These are phyloP conservation scores for Ceratobasidium sp. DNA, from an alignment of 1,284 basidiomycete genomes.

Conservation along the genomic window DNA sequence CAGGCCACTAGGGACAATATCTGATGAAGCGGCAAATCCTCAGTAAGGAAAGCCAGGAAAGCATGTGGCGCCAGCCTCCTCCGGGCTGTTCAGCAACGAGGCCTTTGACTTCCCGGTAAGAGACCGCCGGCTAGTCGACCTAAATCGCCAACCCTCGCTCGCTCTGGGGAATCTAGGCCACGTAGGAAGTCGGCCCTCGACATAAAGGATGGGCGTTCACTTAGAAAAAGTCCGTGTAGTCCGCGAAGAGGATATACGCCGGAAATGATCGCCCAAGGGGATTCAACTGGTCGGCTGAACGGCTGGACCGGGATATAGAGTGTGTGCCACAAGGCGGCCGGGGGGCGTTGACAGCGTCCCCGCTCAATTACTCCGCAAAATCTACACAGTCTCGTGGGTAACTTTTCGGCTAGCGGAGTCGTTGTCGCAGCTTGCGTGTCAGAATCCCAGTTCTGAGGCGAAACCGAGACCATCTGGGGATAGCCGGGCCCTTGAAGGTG, in stretches of 20 bases:
- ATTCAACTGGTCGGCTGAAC: conserved; percentile 17
- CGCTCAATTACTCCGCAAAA: conserved; percentile 26
- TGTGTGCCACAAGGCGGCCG: conserved; percentile 16
- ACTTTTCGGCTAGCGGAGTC: conserved; percentile 20
- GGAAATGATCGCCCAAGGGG: conserved; percentile 8
- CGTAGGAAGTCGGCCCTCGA: neutral
- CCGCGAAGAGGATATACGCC: conserved; percentile 1
- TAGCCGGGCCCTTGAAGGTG: too few relatives aligned
- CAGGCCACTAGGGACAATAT: conserved; percentile 16
- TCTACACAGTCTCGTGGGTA: conserved; percentile 22
- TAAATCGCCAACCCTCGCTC: neutral
- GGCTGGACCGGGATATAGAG: conserved; percentile 19
- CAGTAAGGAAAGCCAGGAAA: conserved; percentile 30
- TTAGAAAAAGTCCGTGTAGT: neutral
- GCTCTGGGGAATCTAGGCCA: conserved; percentile 3
- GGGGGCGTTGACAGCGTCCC: conserved; percentile 17
- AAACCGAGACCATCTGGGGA: conserved; percentile 4
- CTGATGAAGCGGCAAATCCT: conserved; percentile 33
- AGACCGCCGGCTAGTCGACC: conserved; percentile 14
- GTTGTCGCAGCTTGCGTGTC: neutral
- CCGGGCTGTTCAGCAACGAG: neutral
- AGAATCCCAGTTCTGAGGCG: neutral
- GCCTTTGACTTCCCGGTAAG: conserved; percentile 12
- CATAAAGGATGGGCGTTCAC: neutral
- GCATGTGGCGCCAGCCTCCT: neutral